phyloP scores from a whole-genome alignment of 805 yeast genomes.

The Metschnikowia matae region DNA sequence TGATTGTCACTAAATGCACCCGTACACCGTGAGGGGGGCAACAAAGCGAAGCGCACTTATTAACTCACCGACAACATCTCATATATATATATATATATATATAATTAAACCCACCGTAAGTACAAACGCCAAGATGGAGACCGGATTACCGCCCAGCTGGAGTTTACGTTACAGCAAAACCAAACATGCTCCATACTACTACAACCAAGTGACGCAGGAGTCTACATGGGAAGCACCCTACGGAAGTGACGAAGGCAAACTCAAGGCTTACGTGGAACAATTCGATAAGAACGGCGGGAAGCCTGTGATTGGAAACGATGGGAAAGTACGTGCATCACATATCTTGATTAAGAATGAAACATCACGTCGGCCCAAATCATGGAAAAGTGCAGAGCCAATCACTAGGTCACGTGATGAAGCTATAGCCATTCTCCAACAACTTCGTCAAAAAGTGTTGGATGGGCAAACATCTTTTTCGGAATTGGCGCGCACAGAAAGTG shows the following conservation, averaged over 20 bases:
- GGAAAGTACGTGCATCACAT: slow-evolving; percentile 76
- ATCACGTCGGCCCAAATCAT: slow-evolving; percentile 86
- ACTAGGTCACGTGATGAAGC: slow-evolving; percentile 85
- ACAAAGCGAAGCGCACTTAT: no score
- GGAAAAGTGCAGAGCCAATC: slow-evolving; percentile 72
- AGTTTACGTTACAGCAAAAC: slow-evolving; percentile 71
- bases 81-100: no score
- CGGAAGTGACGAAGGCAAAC: slow-evolving; percentile 63
- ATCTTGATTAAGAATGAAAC: slow-evolving; percentile 77
- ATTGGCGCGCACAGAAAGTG: slow-evolving; percentile 79
- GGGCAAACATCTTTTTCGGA: slow-evolving; percentile 68
- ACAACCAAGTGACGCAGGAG: slow-evolving; percentile 62
- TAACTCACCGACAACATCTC: no score
- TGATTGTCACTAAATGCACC: background rate
- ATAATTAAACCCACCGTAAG: background rate
- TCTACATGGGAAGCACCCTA: slow-evolving; percentile 91
- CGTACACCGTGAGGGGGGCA: background rate
- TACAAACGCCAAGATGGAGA: slow-evolving; percentile 22
- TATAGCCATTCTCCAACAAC: slow-evolving; percentile 52
- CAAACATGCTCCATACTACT: slow-evolving; percentile 80
- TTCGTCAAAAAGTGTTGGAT: slow-evolving; percentile 52
- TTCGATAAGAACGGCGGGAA: slow-evolving; percentile 30
- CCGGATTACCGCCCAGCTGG: slow-evolving; percentile 90
- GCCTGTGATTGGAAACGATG: slow-evolving; percentile 32
- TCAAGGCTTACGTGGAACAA: slow-evolving; percentile 53